Conservation (phyloP, 1,284 basidiomycete species). For the Vanrija pseudolonga region DNA sequence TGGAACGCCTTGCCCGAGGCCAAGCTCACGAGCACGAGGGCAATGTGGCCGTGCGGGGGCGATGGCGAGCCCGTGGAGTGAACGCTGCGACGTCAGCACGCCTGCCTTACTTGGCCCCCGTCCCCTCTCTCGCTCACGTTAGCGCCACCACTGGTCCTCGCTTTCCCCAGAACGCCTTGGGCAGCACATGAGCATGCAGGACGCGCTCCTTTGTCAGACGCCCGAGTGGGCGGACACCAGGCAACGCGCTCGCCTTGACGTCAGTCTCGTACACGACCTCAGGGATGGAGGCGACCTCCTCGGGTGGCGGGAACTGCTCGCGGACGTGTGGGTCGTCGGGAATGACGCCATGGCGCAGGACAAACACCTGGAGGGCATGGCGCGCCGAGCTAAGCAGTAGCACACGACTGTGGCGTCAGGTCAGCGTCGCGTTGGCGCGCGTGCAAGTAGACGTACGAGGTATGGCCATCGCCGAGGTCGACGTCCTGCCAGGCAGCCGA, state of each 20-base stretch:
- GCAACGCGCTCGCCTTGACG: slow-evolving; percentile 4
- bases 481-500: slow-evolving; percentile 29
- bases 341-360: slow-evolving; percentile 15
- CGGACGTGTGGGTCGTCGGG: slow-evolving; percentile 33
- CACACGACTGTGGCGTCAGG: slow-evolving; percentile 19
- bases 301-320: slow-evolving; percentile 31
- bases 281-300: slow-evolving; percentile 32
- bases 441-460: background rate
- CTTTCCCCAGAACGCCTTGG: slow-evolving; percentile 5
- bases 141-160: slow-evolving; percentile 19
- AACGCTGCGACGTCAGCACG: background rate
- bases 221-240: background rate
- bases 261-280: slow-evolving; percentile 20
- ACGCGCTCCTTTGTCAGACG: slow-evolving; percentile 2
- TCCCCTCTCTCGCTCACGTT: slow-evolving; percentile 17
- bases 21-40: slow-evolving; percentile 26
- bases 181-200: slow-evolving; percentile 11
- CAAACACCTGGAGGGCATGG: slow-evolving; percentile 35
- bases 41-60: slow-evolving; percentile 11
- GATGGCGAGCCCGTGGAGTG: background rate
- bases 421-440: slow-evolving; percentile 3
- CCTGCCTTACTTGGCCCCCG: no score
- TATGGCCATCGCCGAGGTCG: slow-evolving; percentile 28
- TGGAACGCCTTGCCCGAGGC: slow-evolving; percentile 24
- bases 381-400: slow-evolving; percentile 24